These are phyloP conservation scores for Scheffersomyces quercinus DNA, from an alignment of 1,139 yeast species.

Conservation along the genomic window DNA sequence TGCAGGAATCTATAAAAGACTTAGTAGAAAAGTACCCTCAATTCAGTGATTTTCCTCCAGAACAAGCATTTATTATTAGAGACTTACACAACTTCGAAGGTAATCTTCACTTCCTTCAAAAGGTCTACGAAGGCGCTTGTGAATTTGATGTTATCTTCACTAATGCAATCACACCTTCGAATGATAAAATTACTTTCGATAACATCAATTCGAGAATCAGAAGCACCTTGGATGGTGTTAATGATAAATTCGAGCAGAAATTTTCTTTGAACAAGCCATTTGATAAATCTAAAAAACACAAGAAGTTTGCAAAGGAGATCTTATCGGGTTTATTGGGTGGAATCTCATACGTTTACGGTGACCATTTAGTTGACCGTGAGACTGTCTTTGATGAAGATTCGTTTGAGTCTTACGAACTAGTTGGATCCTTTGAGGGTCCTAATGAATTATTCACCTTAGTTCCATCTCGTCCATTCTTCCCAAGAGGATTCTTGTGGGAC, in stretches of 20 bases:
- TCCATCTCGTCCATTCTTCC: conserved; percentile 93
- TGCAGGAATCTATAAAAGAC: conserved; percentile 66
- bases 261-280: conserved; percentile 63
- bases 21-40: conserved; percentile 39
- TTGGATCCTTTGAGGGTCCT: conserved; percentile 64
- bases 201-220: conserved; percentile 43
- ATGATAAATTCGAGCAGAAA: conserved; percentile 53
- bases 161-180: conserved; percentile 39
- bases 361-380: conserved; percentile 75
- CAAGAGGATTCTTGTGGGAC: conserved; percentile 98
- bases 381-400: conserved; percentile 67
- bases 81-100: conserved; percentile 67
- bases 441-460: conserved; percentile 75
- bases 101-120: conserved; percentile 77
- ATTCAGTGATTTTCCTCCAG: conserved; percentile 40
- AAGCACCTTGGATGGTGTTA: conserved; percentile 41
- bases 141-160: conserved; percentile 73
- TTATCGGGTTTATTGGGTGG: conserved; percentile 88
- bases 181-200: conserved; percentile 42
- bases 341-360: conserved; percentile 86
- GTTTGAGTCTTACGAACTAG: conserved; percentile 54
- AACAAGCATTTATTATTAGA: conserved; percentile 55
- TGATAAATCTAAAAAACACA: conserved; percentile 39
- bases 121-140: conserved; percentile 70
- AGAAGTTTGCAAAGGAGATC: conserved; percentile 70